Conservation (phyloP, 177 flowering plant genomes). For the Tripterygium wilfordii region DNA sequence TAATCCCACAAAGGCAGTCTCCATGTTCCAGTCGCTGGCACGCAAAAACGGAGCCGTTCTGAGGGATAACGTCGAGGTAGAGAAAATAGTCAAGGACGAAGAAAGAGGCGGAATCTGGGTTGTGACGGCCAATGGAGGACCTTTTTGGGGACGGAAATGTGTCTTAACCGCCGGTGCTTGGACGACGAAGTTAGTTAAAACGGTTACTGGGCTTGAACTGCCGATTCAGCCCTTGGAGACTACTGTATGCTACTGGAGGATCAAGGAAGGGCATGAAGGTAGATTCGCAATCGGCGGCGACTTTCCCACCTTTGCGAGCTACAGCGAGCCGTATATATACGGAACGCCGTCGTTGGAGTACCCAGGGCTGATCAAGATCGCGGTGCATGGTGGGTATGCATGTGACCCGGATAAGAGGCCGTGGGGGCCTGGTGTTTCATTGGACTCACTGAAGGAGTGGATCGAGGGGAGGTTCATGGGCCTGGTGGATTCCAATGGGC, state of each 20-base stretch:
- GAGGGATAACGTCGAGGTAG: conserved; percentile 56
- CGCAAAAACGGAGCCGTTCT: conserved; percentile 49
- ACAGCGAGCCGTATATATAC: conserved; percentile 61
- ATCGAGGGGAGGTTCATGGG: conserved; percentile 40
- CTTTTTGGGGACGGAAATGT: conserved; percentile 57
- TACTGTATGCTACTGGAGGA: conserved; percentile 65
- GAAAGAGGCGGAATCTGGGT: conserved; percentile 39
- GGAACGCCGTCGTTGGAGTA: conserved; percentile 86
- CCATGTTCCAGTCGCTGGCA: conserved; percentile 86
- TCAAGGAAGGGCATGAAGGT: conserved; percentile 49
- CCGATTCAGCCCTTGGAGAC: conserved; percentile 81
- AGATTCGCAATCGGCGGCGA: conserved; percentile 34
- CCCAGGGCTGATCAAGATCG: conserved; percentile 81
- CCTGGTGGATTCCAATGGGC: conserved; percentile 37
- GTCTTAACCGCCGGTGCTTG: conserved; percentile 85
- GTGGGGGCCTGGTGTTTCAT: conserved; percentile 31
- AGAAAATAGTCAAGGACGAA: conserved; percentile 23
- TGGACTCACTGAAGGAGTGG: conserved; percentile 38
- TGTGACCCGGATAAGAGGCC: conserved; percentile 80
- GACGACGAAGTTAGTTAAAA: conserved; percentile 51
- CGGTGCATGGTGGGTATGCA: conserved; percentile 62
- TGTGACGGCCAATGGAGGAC: conserved; percentile 22
- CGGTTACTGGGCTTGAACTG: conserved; percentile 34
- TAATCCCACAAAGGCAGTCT: conserved; percentile 84
- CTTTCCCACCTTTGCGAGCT: conserved; percentile 82